phyloP scores from a whole-genome alignment of 2,329 filamentous ascomycete species.

The Alternaria ethzedia region DNA sequence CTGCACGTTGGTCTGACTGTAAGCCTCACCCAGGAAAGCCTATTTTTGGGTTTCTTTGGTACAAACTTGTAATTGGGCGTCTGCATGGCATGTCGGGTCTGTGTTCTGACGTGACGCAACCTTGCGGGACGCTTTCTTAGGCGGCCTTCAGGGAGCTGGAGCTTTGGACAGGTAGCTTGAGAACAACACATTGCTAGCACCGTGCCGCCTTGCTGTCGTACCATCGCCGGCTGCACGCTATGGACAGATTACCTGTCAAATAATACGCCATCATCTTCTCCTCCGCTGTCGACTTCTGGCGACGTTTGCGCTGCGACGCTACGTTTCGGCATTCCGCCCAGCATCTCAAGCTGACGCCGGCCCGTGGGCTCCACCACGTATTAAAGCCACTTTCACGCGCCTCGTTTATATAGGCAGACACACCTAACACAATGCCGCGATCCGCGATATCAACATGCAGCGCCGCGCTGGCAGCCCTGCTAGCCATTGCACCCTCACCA shows the following conservation, averaged over 20 bases:
- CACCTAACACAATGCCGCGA: conserved; percentile 37
- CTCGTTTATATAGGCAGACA: conserved; percentile 1
- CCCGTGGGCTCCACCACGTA: conserved; percentile 7
- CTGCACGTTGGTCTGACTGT: neutral
- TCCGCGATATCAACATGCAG: conserved; percentile 30
- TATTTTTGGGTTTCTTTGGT: neutral
- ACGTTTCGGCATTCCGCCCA: conserved; percentile 20
- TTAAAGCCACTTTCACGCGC: conserved; percentile 5
- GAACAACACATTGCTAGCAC: conserved; percentile 26
- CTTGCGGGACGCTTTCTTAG: conserved; percentile 13
- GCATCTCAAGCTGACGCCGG: conserved; percentile 17
- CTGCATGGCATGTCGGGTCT: neutral
- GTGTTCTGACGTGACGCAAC: neutral
- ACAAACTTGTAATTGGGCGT: neutral
- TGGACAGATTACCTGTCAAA: conserved; percentile 1
- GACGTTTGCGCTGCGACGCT: conserved; percentile 12
- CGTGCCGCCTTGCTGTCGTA: conserved; percentile 2
- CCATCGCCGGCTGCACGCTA: neutral
- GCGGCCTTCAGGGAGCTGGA: conserved; percentile 21
- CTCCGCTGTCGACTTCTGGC: conserved; percentile 2
- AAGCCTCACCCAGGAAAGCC: neutral
- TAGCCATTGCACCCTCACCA: conserved; percentile 44
- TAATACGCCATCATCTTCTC: neutral
- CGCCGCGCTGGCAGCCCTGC: conserved; percentile 45
- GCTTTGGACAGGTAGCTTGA: conserved; percentile 36